Conservation (phyloP, 2,329 filamentous ascomycete genomes). For the Penicillium freii region DNA sequence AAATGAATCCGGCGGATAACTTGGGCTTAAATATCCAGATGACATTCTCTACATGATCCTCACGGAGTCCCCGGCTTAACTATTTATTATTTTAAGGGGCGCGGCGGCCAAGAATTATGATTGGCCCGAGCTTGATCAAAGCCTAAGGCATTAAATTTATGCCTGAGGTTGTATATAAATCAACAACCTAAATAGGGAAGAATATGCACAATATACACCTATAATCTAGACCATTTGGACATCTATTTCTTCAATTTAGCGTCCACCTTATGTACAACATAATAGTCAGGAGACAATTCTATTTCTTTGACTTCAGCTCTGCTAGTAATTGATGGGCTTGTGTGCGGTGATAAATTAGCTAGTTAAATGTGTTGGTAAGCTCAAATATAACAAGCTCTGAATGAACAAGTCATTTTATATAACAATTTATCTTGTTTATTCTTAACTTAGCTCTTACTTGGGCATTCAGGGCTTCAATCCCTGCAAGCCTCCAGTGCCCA, state of each 20-base stretch:
- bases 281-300: not conserved
- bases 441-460: not conserved
- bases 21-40: slow-evolving; percentile 14
- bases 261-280: not conserved
- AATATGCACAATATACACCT: not conserved
- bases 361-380: too few relatives aligned
- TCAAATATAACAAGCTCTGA: too few relatives aligned
- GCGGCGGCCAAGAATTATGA: not conserved
- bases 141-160: not conserved
- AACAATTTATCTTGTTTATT: too few relatives aligned
- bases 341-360: too few relatives aligned
- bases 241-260: not conserved
- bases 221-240: not conserved
- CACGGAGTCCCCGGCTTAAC: not conserved
- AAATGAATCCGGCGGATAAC: slow-evolving; percentile 12
- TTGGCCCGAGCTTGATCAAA: not conserved
- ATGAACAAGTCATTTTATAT: too few relatives aligned
- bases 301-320: not conserved
- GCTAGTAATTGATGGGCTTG: too few relatives aligned
- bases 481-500: not conserved
- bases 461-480: not conserved
- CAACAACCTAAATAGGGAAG: not conserved
- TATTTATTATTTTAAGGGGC: not conserved
- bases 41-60: slow-evolving; percentile 13
- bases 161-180: not conserved